Base-by-base conservation (phyloP, 108 stramenopile species). In the Chaetoceros muelleri region DNA sequence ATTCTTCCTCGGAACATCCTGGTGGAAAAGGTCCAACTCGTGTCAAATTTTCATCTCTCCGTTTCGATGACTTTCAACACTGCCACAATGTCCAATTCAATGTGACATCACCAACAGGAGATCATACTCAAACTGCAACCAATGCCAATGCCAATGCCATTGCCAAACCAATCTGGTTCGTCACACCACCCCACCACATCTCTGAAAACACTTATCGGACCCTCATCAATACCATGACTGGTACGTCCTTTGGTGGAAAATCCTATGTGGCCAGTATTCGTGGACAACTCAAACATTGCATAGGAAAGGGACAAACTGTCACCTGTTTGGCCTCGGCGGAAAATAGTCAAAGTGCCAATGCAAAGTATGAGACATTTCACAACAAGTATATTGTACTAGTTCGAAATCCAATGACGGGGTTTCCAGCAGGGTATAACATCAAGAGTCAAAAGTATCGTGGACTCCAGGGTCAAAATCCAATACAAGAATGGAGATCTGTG, bases 401-500 rank as follows among this genome's bases (percentile, higher is more conserved):
- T 40, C 34, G 81, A 25, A 76, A 79, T 68, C 69, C 72, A 34
- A 44, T 67, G 27, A 78, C 76, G 5, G 77, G 66, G 5, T 79
- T 82, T 57, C 77, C 81, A 0, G 69, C 69, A 23, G 53, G 30
- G 46, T 61, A 66, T 24, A 70, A 75, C 45, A 55, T 64, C 46
- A 82, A 82, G 57, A 51, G 69, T 3, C 70, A 76, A 34, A 72
- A 69, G 18, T 82, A 79, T 53, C 77, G 76, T 22, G 29, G 30
- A 17, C 60, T 24, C 2, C 64, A 66, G 27, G 72, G 71, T 47
- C 81, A 82, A 59, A 53, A 61, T 19, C 28, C 55, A 1, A 64
- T 55, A 21, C 47, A 64, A 21, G 49, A 73, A 49, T 82, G 78
- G 77, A 56, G 66, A 49, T 7, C 54, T 3, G 64, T 74, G 22